Conservation (phyloP, 345 rosid genomes). For the Eucalyptus regnans region DNA sequence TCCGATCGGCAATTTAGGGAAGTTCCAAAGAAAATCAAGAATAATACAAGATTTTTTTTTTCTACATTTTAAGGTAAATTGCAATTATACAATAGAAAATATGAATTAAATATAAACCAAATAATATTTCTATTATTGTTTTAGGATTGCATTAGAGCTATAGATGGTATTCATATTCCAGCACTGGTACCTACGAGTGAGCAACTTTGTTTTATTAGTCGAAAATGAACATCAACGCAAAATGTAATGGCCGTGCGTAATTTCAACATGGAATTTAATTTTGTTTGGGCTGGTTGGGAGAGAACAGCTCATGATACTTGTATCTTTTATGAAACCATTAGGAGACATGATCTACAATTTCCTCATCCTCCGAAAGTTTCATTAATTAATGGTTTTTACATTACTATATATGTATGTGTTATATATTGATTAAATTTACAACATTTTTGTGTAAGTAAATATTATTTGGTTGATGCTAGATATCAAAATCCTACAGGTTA, state of each 20-base stretch:
- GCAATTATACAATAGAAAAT: too few species aligned
- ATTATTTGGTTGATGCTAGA: neutral
- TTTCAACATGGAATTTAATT: too few species aligned
- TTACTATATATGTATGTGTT: neutral
- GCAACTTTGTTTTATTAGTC: fast-evolving
- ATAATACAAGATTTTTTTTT: too few species aligned
- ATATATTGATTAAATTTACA: neutral
- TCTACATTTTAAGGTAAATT: too few species aligned
- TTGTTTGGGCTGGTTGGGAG: fast-evolving
- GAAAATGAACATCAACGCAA: neutral
- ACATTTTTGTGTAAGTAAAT: too few species aligned
- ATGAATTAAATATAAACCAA: too few species aligned
- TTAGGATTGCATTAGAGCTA: neutral
- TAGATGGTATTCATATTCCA: neutral
- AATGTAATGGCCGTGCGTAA: neutral
- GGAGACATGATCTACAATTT: neutral
- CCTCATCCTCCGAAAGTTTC: fast-evolving
- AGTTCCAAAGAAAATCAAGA: neutral
- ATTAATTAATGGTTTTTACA: too few species aligned
- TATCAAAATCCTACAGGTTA: neutral
- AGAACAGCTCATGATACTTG: fast-evolving
- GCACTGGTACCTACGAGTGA: fast-evolving
- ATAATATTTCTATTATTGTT: too few species aligned
- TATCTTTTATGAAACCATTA: neutral
- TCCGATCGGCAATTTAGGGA: fast-evolving